Conservation (phyloP, 306 rosid species). For the Acacia confusa region DNA sequence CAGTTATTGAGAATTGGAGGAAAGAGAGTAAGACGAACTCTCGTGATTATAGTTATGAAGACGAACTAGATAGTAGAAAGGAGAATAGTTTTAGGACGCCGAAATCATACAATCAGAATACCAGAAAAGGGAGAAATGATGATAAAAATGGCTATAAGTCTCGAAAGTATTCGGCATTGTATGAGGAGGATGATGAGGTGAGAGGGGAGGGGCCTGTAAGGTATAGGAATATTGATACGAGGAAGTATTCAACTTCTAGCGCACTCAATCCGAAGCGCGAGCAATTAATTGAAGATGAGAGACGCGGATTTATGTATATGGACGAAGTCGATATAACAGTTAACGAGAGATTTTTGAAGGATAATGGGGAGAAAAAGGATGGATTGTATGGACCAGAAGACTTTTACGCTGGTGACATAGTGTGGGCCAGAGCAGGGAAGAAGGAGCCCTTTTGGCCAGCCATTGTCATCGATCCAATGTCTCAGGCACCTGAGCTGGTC, state of each 20-base stretch:
- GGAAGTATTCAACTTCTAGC: constrained; percentile 50
- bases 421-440: constrained; percentile 96
- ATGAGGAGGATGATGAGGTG: constrained; percentile 39
- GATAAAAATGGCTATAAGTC: constrained; percentile 46
- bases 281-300: constrained; percentile 48
- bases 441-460: constrained; percentile 99
- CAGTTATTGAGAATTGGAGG: constrained; percentile 96
- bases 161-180: constrained; percentile 57
- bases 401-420: constrained; percentile 87
- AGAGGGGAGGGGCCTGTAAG: constrained; percentile 32
- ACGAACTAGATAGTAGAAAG: constrained; percentile 54
- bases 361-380: constrained; percentile 42
- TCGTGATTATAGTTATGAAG: constrained; percentile 54
- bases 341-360: constrained; percentile 31
- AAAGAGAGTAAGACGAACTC: constrained; percentile 64
- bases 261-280: constrained; percentile 46
- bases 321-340: constrained; percentile 46
- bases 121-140: constrained; percentile 39
- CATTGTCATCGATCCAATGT: constrained; percentile 88
- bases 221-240: constrained; percentile 45
- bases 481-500: constrained; percentile 94
- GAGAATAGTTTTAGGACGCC: constrained; percentile 56
- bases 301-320: constrained; percentile 41
- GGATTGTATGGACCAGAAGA: constrained; percentile 89
- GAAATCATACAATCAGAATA: constrained; percentile 42